phyloP scores from a whole-genome alignment of 257 asterid genomes.

The Ilex aquifolium region DNA sequence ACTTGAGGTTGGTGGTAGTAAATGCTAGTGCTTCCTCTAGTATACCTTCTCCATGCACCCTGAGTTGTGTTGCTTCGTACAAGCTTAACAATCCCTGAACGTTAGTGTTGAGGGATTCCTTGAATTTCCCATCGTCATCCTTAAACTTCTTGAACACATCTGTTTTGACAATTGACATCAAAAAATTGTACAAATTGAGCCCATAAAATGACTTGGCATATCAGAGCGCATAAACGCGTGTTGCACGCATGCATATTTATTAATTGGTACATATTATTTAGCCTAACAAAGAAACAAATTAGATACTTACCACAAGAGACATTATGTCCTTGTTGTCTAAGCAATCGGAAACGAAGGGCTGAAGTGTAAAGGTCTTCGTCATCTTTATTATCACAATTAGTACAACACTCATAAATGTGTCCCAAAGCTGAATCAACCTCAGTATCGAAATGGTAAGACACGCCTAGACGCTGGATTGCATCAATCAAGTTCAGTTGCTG shows the following conservation, averaged over 20 bases:
- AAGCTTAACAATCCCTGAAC: slow-evolving; percentile 22
- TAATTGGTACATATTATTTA: no score
- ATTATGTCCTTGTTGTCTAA: slow-evolving; percentile 17
- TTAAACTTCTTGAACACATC: slow-evolving; percentile 25
- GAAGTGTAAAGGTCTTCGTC: not conserved
- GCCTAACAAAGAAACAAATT: no score
- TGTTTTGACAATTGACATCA: not conserved
- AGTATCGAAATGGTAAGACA: slow-evolving; percentile 13
- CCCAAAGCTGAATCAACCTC: slow-evolving; percentile 8
- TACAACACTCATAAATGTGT: not conserved
- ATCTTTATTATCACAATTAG: not conserved
- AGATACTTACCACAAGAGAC: no score
- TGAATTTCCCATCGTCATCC: slow-evolving; percentile 10
- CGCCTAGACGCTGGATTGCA: slow-evolving; percentile 14
- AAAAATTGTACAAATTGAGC: not conserved
- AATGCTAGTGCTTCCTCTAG: slow-evolving; percentile 12
- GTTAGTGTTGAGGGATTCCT: slow-evolving; percentile 1
- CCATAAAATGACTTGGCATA: not conserved
- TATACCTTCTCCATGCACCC: slow-evolving; percentile 9
- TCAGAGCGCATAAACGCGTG: no score
- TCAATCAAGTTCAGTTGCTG: slow-evolving; percentile 9
- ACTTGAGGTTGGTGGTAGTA: slow-evolving; percentile 2
- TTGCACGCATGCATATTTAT: no score
- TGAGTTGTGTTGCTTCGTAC: slow-evolving; percentile 27
- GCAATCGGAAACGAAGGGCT: slow-evolving; percentile 17